Evolutionary conservation across 176 grass and related monocot genomes (phyloP), one percentile per base, ranked within the genome.

Genomic region (Rhynchospora tenuis): DNA sequence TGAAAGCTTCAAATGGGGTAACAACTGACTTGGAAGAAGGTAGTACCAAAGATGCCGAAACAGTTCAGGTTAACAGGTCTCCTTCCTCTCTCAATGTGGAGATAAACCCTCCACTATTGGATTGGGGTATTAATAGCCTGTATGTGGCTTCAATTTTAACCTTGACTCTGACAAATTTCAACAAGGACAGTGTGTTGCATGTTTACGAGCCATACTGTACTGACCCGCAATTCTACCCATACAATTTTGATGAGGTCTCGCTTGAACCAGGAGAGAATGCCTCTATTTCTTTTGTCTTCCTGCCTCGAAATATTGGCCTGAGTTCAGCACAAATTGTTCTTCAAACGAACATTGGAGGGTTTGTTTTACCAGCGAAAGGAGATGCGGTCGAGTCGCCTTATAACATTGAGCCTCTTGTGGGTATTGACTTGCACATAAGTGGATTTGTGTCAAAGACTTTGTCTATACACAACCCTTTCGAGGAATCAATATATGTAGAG

Each of bases 311-410:
- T 85, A 33, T 92, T 83, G 96, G 93, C 33, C 91, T 85, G 54
- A 93, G 88, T 7, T 89, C 89, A 8, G 91, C 89, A 0, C 96
- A 93, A 86, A 74, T 99, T 76, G 86, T 99, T 64, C 54, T 99
- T 85, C 93, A 99, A 90, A 99, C 93, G 5, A 95, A 86, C 82
- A 78, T 93, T 83, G 93, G 93, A 71, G 96, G 96, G 44, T 99
- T 99, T 75, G 90, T 99, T 84, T 87, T 99, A 85, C 93, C 90
- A 55, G 93, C 91, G 22, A 93, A 90, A 88, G 96, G 96, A 69
- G 64, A 83, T 47, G 93, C 88, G 58, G 71, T 89, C 15, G 79
- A 86, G 50, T 99, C 91, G 1, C 77, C 93, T 27, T 95, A 90
- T 88, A 89, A 89, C 78, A 92, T 95, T 89, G 67, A 88, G 52